A percentile compares a stretch with the other conserved stretches of the same genome.
These are phyloP conservation scores for Plasmodium inui DNA, from an alignment of 169 alveolate species.

Conservation along the genomic window DNA sequence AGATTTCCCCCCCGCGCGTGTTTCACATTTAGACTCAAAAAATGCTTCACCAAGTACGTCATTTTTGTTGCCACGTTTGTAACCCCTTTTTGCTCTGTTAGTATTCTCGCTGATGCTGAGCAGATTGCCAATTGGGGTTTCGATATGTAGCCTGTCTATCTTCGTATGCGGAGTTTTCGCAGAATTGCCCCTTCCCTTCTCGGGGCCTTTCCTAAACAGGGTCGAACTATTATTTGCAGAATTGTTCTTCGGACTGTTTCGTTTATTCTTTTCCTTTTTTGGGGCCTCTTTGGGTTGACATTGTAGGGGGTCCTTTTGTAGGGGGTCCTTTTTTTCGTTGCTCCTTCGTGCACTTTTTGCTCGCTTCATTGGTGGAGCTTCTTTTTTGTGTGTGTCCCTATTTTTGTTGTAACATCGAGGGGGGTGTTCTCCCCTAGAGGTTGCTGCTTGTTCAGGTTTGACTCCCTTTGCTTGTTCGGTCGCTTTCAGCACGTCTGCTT, in stretches of 20 bases:
- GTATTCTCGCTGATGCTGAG: not conserved
- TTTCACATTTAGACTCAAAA: constrained; percentile 21
- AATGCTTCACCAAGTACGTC: not conserved
- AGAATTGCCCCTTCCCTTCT: not conserved
- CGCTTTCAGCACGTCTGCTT: not conserved
- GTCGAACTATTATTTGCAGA: not conserved
- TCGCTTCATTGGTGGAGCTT: not conserved
- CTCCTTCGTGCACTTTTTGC: not conserved
- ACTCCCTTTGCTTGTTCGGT: not conserved
- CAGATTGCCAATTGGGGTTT: not conserved
- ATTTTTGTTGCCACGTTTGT: not conserved
- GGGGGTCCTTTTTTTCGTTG: not conserved
- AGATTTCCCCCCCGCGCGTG: not conserved
- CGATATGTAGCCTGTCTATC: not conserved
- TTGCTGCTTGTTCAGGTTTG: not conserved
- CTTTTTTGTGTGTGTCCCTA: not conserved
- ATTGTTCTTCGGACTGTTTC: not conserved
- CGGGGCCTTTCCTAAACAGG: not conserved
- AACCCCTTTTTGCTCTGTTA: not conserved
- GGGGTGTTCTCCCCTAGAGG: not conserved
- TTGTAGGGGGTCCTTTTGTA: not conserved
- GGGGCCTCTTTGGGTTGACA: not conserved
- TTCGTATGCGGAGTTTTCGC: not conserved
- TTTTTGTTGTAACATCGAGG: not conserved
- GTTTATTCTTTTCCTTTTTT: not conserved